Evolutionary conservation across 345 rosid species (phyloP), one percentile per base, ranked within the genome.

Genomic region (Linum usitatissimum): DNA sequence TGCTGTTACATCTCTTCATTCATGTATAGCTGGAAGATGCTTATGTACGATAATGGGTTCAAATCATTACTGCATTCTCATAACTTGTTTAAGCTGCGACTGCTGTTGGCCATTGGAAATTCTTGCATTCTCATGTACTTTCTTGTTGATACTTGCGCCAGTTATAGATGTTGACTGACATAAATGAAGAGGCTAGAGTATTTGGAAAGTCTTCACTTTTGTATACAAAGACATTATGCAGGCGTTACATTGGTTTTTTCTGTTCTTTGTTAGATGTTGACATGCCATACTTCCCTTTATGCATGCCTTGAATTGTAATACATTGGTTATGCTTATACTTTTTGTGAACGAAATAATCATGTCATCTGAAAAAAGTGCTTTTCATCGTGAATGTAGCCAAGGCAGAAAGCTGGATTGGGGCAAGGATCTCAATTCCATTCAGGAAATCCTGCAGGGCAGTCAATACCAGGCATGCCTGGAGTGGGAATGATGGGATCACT

Each of bases 381-480:
- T 42, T 42, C 14, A 8, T 9, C 9, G 49, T 65, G 61, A 42
- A 28, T 83, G 84, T 80, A 90, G 99, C 99, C 97, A 62, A 87
- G 97, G 82, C 99, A 86, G 76, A 93, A 90, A 73, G 65, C 85
- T 59, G 90, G 87, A 38, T 39, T 87, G 69, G 82, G 76, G 20
- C 90, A 84, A 64, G 90, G 96, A 57, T 77, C 84, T 34, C 99
- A 93, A 36, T 90, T 90, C 73, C 90, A 84, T 76, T 69, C 83
- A 4, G 90, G 83, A 66, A 86, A 81, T 70, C 76, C 94, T 39
- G 61, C 78, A 13, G 97, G 87, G 30, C 96, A 87, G 78, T 66
- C 91, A 64, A 71, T 90, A 78, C 94, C 72, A 64, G 95, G 94
- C 68, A 80, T 93, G 80, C 99, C 86, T 79, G 81, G 84, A 55